These are phyloP conservation scores for Phytophthora lateralis DNA, from an alignment of 352 stramenopile genomes.

Conservation along the genomic window DNA sequence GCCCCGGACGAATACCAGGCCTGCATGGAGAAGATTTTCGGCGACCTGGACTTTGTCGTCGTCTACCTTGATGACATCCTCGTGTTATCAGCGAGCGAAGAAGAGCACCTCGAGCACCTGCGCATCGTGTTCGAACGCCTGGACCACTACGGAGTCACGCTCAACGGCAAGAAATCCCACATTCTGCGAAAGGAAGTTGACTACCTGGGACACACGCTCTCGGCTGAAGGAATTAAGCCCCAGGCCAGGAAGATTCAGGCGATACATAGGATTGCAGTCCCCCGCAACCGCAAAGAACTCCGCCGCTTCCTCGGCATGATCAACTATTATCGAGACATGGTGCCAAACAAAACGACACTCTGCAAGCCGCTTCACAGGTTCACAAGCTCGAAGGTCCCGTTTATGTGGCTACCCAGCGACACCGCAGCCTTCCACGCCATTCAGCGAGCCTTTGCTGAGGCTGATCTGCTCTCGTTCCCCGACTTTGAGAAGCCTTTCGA, in stretches of 20 bases:
- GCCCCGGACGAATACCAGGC: conserved; percentile 16
- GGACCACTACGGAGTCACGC: conserved; percentile 5
- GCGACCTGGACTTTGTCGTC: conserved; percentile 2
- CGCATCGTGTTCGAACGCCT: conserved; percentile 4
- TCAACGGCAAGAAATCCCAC: conserved; percentile 8
- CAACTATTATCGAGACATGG: conserved; percentile 18
- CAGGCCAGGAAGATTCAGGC: conserved; percentile 9
- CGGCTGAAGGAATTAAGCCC: neutral
- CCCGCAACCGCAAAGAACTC: conserved; percentile 5
- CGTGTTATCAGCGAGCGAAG: conserved; percentile 2
- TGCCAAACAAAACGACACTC: conserved; percentile 6
- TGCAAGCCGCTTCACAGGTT: conserved; percentile 1
- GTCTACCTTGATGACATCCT: conserved; percentile 15
- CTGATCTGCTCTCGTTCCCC: neutral
- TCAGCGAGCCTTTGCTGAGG: neutral
- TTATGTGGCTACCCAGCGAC: conserved; percentile 3
- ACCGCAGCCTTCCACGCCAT: neutral
- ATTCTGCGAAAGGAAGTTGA: conserved; percentile 1
- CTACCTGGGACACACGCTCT: conserved; percentile 4
- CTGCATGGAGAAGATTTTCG: conserved; percentile 7
- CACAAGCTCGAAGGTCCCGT: conserved; percentile 2
- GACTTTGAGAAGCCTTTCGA: conserved; percentile 5
- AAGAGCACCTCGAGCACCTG: conserved; percentile 11
- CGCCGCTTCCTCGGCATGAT: conserved; percentile 16
- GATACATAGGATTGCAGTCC: neutral